Evolutionary conservation across 2,329 filamentous ascomycete species (phyloP), one percentile per base, ranked within the genome.

Genomic region (Hortaea werneckii): DNA sequence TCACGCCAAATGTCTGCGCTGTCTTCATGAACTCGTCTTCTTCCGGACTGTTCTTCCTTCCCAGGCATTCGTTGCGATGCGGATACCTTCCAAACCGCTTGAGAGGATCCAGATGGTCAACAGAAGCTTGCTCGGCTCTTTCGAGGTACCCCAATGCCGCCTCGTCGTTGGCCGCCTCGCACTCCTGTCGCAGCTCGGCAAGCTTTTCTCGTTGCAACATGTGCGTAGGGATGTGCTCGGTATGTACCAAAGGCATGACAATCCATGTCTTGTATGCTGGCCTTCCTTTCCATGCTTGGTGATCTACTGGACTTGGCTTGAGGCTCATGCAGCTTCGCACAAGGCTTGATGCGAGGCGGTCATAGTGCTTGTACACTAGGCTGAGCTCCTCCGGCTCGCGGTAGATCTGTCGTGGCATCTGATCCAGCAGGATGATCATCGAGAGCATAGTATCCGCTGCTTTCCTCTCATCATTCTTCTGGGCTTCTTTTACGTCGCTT

Each of bases 321-420:
- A 50, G 40, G 1, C 30, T 27, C 35, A 46, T 41, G 5, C 38
- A 34, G 3, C 62, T 69, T 47, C 52, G 50, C 1, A 70, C 57
- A 5, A 81, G 57, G 1, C 71, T 64, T 27, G 48, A 54, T 5
- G 54, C 51, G 8, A 83, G 62, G 5, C 69, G 70, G 52, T 83
- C 79, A 51, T 79, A 82, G 52, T 75, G 68, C 1, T 48, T 63
- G 55, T 80, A 82, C 3, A 76, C 67, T 2, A 73, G 50, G 0
- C 67, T 59, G 26, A 76, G 61, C 0, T 66, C 63, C 0, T 56
- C 52, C 6, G 55, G 54, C 0, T 67, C 71, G 10, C 80, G 77
- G 62, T 75, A 79, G 51, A 77, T 69, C 56, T 83, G 82, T 2
- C 80, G 73, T 0, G 79, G 69, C 37, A 83, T 68, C 56, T 83